Evolutionary conservation across 495 filamentous ascomycete genomes (phyloP), one percentile per base, ranked within the genome.

Genomic region (Aspergillus asperescens): DNA sequence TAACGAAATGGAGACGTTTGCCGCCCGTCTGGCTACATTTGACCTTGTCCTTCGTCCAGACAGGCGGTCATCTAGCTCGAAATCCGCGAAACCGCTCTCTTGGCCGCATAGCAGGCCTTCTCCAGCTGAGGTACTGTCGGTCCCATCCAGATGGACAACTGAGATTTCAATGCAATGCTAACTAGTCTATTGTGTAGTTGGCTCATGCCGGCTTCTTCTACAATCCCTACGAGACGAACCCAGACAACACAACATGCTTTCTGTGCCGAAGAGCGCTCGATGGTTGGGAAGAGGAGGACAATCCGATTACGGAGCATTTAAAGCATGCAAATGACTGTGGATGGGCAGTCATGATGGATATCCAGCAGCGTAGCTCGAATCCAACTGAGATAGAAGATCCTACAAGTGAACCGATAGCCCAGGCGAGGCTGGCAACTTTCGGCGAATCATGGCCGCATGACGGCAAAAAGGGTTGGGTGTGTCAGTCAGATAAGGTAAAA

Each of bases 151-250:
- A 35, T 29, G 12, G 25, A 8, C 23, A 19, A 10, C 10, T 13
- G 1, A 8, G 9, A 16, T 8, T n/a, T 18, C 15, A 31, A 13
- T 4, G 25, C 15, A 18, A 20, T 52, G 24, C 42, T 54, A 18
- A 54, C 27, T 25, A 9, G 23, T 9, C 12, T 22, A 13, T 40
- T 1, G 6, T 3, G n/a, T 29, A 94, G 87, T 82, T 97, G 61
- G 93, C 92, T 7, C 79, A 81, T 59, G 93, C 92, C 52, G 93
- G 93, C 7, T 94, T 98, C 69, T 90, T 81, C 73, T 98, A 87
- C 69, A 79, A 85, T 43, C 93, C 92, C 5, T 78, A 80, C 24
- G 75, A 81, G 22, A 75, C 76, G 13, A 85, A 79, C 56, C 84
- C 84, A 7, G 93, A 98, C 65, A 98, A 95, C 71, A 89, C 88